phyloP scores from a whole-genome alignment of 805 yeast genomes.

The Hanseniaspora lachancei region DNA sequence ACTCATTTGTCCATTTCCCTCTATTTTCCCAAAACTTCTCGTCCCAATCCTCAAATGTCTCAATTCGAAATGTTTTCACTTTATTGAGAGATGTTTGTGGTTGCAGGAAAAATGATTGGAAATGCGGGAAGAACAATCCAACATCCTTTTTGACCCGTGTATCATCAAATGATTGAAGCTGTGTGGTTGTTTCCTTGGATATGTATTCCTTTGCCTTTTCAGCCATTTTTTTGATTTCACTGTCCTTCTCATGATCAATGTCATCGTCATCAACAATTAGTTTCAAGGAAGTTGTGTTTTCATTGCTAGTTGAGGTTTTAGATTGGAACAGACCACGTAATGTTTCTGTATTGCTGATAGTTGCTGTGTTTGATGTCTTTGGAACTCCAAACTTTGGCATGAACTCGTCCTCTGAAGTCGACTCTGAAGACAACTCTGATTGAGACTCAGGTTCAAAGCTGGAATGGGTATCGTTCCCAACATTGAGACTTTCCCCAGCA shows the following conservation, averaged over 20 bases:
- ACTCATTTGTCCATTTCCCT: conserved; percentile 63
- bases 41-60: conserved; percentile 43
- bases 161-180: not conserved
- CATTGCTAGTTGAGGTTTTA: conserved; percentile 27
- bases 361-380: conserved; percentile 17
- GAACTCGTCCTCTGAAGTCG: conserved; percentile 32
- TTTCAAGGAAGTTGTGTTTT: conserved; percentile 31
- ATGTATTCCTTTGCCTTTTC: conserved; percentile 18
- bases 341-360: conserved; percentile 42
- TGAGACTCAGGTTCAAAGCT: conserved; percentile 3
- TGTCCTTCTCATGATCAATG: conserved; percentile 29
- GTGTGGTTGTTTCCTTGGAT: conserved; percentile 11
- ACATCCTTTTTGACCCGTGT: conserved; percentile 20
- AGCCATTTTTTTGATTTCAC: conserved; percentile 20
- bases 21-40: conserved; percentile 72
- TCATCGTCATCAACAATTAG: conserved; percentile 37
- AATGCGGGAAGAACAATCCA: conserved; percentile 70
- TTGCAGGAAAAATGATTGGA: conserved; percentile 71
- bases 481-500: conserved; percentile 11
- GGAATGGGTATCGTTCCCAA: conserved; percentile 13
- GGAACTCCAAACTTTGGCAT: conserved; percentile 40
- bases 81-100: conserved; percentile 72
- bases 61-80: conserved; percentile 27
- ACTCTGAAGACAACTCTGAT: conserved; percentile 7
- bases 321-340: conserved; percentile 42